Percentiles rank a stretch among this genome's conserved stretches.
These are phyloP conservation scores for Rosellinia necatrix DNA, from an alignment of 2,329 filamentous ascomycete genomes.

Conservation along the genomic window DNA sequence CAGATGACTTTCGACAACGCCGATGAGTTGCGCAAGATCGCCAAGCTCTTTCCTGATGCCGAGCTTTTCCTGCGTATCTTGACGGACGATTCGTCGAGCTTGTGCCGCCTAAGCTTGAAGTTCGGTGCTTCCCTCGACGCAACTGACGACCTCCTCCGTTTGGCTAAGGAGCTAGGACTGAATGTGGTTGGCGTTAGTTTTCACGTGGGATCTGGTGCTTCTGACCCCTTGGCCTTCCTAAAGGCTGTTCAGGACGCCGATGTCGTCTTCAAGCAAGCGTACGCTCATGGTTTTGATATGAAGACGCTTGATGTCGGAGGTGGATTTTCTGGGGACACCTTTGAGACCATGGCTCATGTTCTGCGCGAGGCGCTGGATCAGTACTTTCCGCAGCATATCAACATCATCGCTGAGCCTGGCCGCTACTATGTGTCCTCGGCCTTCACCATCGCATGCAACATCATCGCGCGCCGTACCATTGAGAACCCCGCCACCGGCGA, in stretches of 20 bases:
- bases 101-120: constrained; percentile 96
- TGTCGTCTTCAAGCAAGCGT: constrained; percentile 84
- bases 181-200: constrained; percentile 97
- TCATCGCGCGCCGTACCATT: constrained; percentile 93
- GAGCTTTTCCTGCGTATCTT: constrained; percentile 93
- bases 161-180: constrained; percentile 81
- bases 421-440: constrained; percentile 94
- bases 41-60: constrained; percentile 84
- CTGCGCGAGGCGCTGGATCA: constrained; percentile 80
- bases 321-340: constrained; percentile 88
- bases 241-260: constrained; percentile 91
- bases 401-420: constrained; percentile 93
- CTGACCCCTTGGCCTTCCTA: constrained; percentile 87
- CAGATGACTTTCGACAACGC: constrained; percentile 99
- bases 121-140: constrained; percentile 90
- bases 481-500: constrained; percentile 67
- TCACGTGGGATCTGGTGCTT: constrained; percentile 95
- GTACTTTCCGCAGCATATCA: constrained; percentile 81
- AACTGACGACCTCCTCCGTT: constrained; percentile 73
- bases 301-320: constrained; percentile 93
- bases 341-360: constrained; percentile 85
- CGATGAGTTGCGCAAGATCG: constrained; percentile 98
- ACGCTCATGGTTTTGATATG: constrained; percentile 75
- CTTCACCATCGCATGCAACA: constrained; percentile 92
- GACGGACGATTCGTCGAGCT: constrained; percentile 92